phyloP scores from a whole-genome alignment of 2,329 filamentous ascomycete species.

The Corynespora cassiicola region DNA sequence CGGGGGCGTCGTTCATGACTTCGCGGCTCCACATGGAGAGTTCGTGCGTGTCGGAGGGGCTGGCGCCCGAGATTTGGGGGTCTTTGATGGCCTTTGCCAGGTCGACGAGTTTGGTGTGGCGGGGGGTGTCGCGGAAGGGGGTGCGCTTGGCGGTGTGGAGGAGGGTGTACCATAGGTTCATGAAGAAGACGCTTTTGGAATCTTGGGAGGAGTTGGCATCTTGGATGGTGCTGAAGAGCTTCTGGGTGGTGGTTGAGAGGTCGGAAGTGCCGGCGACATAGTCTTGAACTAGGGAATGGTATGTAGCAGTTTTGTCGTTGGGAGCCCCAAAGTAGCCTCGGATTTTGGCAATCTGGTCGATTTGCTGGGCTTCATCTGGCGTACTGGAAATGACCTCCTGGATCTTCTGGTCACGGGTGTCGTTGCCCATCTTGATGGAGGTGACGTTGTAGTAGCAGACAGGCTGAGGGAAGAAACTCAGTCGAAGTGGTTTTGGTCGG shows the following conservation, averaged over 20 bases:
- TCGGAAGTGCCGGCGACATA: constrained; percentile 24
- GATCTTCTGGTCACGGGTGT: constrained; percentile 24
- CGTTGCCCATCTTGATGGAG: no score
- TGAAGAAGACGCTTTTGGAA: constrained; percentile 24
- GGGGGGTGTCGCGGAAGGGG: constrained; percentile 15
- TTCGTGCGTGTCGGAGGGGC: no score
- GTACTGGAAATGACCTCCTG: constrained; percentile 21
- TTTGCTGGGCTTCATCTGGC: constrained; percentile 21
- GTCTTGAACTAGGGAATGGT: constrained; percentile 29
- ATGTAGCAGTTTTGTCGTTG: constrained; percentile 25
- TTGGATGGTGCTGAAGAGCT: constrained; percentile 32
- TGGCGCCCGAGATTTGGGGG: constrained; percentile 23
- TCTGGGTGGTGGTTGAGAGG: constrained; percentile 18
- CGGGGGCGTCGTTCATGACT: constrained; percentile 36
- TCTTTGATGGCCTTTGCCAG: constrained; percentile 32
- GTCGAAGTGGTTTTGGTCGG: no score
- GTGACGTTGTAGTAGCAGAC: no score
- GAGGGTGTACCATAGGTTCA: constrained; percentile 38
- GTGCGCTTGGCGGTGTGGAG: constrained; percentile 37
- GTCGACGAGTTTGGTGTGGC: constrained; percentile 24
- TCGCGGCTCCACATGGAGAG: constrained; percentile 33
- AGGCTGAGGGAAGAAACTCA: no score
- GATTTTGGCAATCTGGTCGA: constrained; percentile 37
- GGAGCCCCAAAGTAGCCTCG: constrained; percentile 39
- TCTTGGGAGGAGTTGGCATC: constrained; percentile 23